phyloP scores from a whole-genome alignment of 2,329 filamentous ascomycete genomes.

The Didymella sp. region DNA sequence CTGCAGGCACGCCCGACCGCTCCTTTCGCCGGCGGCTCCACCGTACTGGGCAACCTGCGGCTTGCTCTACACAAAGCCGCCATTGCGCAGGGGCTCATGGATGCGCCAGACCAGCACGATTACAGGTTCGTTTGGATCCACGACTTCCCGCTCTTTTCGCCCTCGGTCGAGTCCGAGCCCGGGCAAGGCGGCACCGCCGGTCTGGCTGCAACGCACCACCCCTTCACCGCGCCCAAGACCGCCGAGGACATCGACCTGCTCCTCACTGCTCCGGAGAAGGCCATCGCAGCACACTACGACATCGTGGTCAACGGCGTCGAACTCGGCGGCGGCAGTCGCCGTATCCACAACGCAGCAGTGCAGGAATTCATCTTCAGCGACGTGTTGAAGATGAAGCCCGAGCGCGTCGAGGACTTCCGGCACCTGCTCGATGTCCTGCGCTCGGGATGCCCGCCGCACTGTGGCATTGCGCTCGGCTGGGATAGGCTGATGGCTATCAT shows the following conservation, averaged over 20 bases:
- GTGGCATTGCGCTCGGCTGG: constrained; percentile 90
- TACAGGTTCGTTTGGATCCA: constrained; percentile 84
- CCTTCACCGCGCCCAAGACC: constrained; percentile 87
- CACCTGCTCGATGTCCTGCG: constrained; percentile 84
- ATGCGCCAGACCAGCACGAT: constrained; percentile 54
- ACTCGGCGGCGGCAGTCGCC: constrained; percentile 87
- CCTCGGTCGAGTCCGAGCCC: constrained; percentile 66
- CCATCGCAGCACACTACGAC: constrained; percentile 89
- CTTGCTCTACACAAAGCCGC: constrained; percentile 73
- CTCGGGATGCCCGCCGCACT: constrained; percentile 91
- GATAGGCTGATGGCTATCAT: constrained; percentile 85
- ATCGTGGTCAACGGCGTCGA: constrained; percentile 95
- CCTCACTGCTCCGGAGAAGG: constrained; percentile 72
- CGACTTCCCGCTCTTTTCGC: constrained; percentile 92
- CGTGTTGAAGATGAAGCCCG: constrained; percentile 77
- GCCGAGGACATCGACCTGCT: constrained; percentile 76
- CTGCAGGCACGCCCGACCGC: constrained; percentile 76
- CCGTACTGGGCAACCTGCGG: constrained; percentile 74
- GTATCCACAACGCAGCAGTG: constrained; percentile 84
- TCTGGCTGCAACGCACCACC: constrained; percentile 89
- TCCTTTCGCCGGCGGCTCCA: constrained; percentile 75
- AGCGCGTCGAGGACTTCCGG: constrained; percentile 78
- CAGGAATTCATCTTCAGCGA: constrained; percentile 87
- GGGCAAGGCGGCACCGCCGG: constrained; percentile 84
- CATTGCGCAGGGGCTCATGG: constrained; percentile 66